Percentiles rank a stretch among this genome's conserved stretches.
phyloP scores from a whole-genome alignment of 2,329 filamentous ascomycete genomes.

The Erysiphe pulchra region DNA sequence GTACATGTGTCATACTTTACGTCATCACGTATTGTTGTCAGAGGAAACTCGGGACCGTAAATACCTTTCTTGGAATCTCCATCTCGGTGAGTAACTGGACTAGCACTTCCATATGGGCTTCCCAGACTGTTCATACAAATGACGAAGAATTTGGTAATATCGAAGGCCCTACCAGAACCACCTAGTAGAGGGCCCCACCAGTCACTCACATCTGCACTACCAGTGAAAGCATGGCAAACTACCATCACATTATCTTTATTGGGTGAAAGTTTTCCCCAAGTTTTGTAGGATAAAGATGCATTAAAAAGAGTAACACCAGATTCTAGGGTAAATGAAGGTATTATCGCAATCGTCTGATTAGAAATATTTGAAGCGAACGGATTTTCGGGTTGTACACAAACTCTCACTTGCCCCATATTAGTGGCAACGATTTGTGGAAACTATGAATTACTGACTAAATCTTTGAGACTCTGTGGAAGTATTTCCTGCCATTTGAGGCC shows the following conservation, averaged over 20 bases:
- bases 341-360: slow-evolving; percentile 63
- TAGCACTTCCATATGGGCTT: slow-evolving; percentile 69
- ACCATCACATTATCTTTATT: slow-evolving; percentile 42
- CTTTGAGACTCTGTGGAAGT: too few relatives aligned
- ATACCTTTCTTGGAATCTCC: slow-evolving; percentile 45
- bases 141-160: slow-evolving; percentile 61
- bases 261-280: slow-evolving; percentile 31
- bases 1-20: slow-evolving; percentile 41
- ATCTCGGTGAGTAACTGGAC: slow-evolving; percentile 69
- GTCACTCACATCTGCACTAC: slow-evolving; percentile 61
- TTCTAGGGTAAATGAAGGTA: slow-evolving; percentile 79
- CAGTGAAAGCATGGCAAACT: slow-evolving; percentile 64
- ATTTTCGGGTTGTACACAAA: slow-evolving; percentile 57
- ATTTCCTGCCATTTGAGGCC: too few relatives aligned
- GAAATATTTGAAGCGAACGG: slow-evolving; percentile 69
- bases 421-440: background rate
- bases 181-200: slow-evolving; percentile 75
- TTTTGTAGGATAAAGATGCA: slow-evolving; percentile 43
- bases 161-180: slow-evolving; percentile 53
- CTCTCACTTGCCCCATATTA: background rate
- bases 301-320: slow-evolving; percentile 67
- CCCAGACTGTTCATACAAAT: slow-evolving; percentile 70
- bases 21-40: slow-evolving; percentile 88
- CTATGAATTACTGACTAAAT: background rate
- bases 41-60: slow-evolving; percentile 87